phyloP scores from a whole-genome alignment of 1,284 basidiomycete genomes.

The Irpex sp. region DNA sequence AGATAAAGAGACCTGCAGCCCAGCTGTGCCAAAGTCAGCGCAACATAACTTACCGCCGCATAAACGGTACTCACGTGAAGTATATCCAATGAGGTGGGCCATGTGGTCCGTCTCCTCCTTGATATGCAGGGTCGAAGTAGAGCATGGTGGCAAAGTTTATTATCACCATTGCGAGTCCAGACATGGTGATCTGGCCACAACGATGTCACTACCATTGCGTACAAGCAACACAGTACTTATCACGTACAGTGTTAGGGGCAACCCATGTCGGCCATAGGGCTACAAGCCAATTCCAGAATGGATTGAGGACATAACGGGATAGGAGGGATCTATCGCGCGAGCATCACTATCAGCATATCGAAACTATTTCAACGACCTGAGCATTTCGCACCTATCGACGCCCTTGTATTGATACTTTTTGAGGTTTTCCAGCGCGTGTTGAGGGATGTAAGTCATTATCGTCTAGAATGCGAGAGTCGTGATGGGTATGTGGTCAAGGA shows the following conservation, averaged over 20 bases:
- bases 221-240: background rate
- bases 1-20: conserved; percentile 86
- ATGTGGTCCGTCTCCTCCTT: conserved; percentile 43
- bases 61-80: conserved; percentile 58
- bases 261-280: conserved; percentile 84
- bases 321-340: conserved; percentile 54
- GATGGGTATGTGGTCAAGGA: background rate
- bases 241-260: conserved; percentile 86
- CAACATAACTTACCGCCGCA: background rate
- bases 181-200: conserved; percentile 69
- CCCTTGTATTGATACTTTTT: conserved; percentile 67
- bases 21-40: conserved; percentile 42
- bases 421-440: conserved; percentile 56
- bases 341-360: background rate
- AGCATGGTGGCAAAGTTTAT: conserved; percentile 84
- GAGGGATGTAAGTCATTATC: conserved; percentile 51
- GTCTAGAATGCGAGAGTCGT: background rate
- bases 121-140: conserved; percentile 79
- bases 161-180: conserved; percentile 80
- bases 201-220: background rate
- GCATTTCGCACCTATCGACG: conserved; percentile 59
- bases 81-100: conserved; percentile 84
- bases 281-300: conserved; percentile 95
- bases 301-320: conserved; percentile 80
- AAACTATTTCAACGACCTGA: conserved; percentile 5